phyloP scores from a whole-genome alignment of 2,329 filamentous ascomycete species.

The Apiospora aurea region DNA sequence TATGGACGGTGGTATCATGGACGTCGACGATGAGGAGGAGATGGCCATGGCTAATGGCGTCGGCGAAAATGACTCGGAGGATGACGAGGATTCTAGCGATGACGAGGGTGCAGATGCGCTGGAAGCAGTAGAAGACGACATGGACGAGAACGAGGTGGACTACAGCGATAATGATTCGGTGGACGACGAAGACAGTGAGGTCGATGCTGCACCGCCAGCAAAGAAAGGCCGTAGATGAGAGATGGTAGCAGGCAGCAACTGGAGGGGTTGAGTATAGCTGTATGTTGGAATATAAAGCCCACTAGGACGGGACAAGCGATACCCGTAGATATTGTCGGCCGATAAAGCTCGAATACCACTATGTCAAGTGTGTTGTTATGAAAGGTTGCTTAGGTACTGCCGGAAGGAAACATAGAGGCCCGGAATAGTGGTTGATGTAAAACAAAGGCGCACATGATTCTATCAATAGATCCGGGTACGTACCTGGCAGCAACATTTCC shows the following conservation, averaged over 20 bases:
- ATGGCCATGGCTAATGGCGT: constrained; percentile 59
- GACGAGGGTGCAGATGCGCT: constrained; percentile 52
- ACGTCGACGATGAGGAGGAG: constrained; percentile 66
- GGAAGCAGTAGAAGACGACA: constrained; percentile 50
- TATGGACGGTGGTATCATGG: constrained; percentile 52
- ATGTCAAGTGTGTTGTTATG: constrained; percentile 2
- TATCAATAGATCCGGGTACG: background rate
- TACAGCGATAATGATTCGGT: constrained; percentile 65
- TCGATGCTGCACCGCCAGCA: constrained; percentile 55
- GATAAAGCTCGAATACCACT: background rate
- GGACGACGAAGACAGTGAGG: constrained; percentile 63
- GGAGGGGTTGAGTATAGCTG: background rate
- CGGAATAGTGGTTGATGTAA: background rate
- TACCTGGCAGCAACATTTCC: background rate
- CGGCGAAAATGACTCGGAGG: constrained; percentile 65
- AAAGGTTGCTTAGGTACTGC: background rate
- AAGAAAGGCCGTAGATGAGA: constrained; percentile 40
- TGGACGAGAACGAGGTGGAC: constrained; percentile 62
- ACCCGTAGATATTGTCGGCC: constrained; percentile 25
- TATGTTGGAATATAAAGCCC: constrained; percentile 26
- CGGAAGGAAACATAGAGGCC: background rate
- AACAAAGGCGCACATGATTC: background rate
- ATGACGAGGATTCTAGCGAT: constrained; percentile 54
- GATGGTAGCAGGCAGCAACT: background rate
- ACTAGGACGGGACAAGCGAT: constrained; percentile 25